These are phyloP conservation scores for Knoxia roxburghii DNA, from an alignment of 257 asterid species.

Conservation along the genomic window DNA sequence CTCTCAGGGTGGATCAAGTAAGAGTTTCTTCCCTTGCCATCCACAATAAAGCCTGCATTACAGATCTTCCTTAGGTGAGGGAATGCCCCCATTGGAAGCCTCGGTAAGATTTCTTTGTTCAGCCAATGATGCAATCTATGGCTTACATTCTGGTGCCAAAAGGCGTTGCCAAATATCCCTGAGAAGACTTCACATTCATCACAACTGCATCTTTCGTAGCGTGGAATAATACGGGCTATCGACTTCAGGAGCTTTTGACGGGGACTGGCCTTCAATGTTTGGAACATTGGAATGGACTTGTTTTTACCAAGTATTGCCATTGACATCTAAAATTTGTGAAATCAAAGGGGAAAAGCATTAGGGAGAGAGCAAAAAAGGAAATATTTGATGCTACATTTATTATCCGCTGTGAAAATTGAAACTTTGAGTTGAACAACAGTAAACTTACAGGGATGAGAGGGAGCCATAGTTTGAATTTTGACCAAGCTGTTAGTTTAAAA, in stretches of 20 bases:
- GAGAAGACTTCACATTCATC: constrained; percentile 52
- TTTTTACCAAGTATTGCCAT: constrained; percentile 44
- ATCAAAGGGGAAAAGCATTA: not conserved
- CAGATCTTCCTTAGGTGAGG: constrained; percentile 45
- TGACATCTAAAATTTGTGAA: constrained; percentile 25
- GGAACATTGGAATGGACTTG: constrained; percentile 31
- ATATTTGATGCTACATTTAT: not conserved
- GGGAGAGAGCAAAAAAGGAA: not conserved
- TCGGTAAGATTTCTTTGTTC: constrained; percentile 28
- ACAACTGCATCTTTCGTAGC: constrained; percentile 44
- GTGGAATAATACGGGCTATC: constrained; percentile 41
- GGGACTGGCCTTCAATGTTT: constrained; percentile 19
- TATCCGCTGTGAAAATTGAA: not conserved
- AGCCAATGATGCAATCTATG: constrained; percentile 34
- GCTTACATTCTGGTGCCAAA: constrained; percentile 49
- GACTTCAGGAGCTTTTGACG: constrained; percentile 35
- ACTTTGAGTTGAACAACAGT: not conserved
- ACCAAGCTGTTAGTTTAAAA: constrained; percentile 37
- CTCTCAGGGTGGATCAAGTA: constrained; percentile 49
- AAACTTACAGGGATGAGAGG: constrained; percentile 47
- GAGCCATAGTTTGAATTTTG: constrained; percentile 51
- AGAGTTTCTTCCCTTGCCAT: constrained; percentile 28
- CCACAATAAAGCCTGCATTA: constrained; percentile 41
- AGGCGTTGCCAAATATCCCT: constrained; percentile 49
- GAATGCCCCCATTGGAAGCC: constrained; percentile 44